Evolutionary conservation across 2,329 filamentous ascomycete genomes (phyloP).

Genomic region (Aspergillus versicolor): DNA sequence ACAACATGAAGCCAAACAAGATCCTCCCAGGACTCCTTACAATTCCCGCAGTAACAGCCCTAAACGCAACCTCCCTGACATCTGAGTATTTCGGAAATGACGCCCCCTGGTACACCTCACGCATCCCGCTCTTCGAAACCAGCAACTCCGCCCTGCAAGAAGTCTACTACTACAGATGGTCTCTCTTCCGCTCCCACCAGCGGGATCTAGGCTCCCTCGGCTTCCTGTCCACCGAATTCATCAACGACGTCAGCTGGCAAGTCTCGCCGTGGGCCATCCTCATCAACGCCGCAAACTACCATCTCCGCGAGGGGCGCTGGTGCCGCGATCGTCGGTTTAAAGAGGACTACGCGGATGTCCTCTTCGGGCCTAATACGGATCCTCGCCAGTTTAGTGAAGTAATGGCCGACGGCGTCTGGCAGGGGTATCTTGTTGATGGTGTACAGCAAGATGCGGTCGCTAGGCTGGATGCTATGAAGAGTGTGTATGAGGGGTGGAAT

Average conservation of each 20-base stretch:
- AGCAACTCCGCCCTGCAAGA: slow-evolving; percentile 24
- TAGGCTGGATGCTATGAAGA: slow-evolving; percentile 28
- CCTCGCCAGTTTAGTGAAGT: slow-evolving; percentile 47
- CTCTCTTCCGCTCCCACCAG: slow-evolving; percentile 46
- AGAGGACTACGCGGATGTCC: slow-evolving; percentile 45
- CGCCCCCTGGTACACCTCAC: slow-evolving; percentile 18
- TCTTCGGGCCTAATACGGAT: slow-evolving; percentile 40
- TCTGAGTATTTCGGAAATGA: slow-evolving; percentile 19
- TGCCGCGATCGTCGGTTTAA: slow-evolving; percentile 45
- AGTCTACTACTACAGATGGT: slow-evolving; percentile 50
- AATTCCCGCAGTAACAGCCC: neutral
- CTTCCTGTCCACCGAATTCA: slow-evolving; percentile 48
- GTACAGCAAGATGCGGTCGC: slow-evolving; percentile 31
- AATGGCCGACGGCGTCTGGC: slow-evolving; percentile 41
- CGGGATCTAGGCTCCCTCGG: slow-evolving; percentile 44
- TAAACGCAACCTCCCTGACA: slow-evolving; percentile 7
- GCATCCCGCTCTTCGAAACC: slow-evolving; percentile 20
- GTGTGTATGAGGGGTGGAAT: slow-evolving; percentile 21
- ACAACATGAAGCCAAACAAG: too few species aligned
- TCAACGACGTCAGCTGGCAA: slow-evolving; percentile 45
- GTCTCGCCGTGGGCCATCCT: slow-evolving; percentile 43
- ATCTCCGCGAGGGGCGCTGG: slow-evolving; percentile 47
- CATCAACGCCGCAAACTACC: slow-evolving; percentile 47
- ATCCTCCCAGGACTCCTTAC: too few species aligned
- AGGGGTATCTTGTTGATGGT: slow-evolving; percentile 44